A percentile compares a stretch with the other conserved stretches of the same genome.
These are phyloP conservation scores for Retiboletus flavoniger DNA, from an alignment of 1,284 basidiomycete species.

Conservation along the genomic window DNA sequence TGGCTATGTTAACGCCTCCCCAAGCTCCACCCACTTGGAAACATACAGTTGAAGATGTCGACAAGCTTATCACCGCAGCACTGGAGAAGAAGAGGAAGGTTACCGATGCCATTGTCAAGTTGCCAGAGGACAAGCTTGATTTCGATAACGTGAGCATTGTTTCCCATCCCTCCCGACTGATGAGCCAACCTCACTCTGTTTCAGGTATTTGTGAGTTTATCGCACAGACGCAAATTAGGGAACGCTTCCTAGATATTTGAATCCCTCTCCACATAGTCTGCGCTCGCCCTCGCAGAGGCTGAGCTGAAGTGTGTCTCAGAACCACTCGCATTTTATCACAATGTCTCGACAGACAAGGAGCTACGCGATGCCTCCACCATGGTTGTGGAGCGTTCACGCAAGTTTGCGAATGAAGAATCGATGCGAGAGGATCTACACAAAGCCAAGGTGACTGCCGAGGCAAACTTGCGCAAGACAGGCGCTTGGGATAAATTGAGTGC, in stretches of 20 bases:
- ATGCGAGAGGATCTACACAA: conserved; percentile 79
- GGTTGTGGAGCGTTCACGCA: conserved; percentile 64
- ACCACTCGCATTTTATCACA: conserved; percentile 74
- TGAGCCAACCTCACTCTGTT: background rate
- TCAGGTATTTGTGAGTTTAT: conserved; percentile 64
- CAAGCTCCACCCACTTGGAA: conserved; percentile 67
- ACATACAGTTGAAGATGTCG: conserved; percentile 61
- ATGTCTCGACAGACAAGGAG: conserved; percentile 69
- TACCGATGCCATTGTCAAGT: conserved; percentile 62
- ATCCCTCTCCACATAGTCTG: conserved; percentile 32
- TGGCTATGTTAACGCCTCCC: conserved; percentile 59
- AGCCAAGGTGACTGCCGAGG: conserved; percentile 68
- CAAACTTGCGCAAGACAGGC: conserved; percentile 60
- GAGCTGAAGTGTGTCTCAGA: conserved; percentile 51
- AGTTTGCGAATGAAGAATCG: conserved; percentile 66
- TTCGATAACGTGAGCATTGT: conserved; percentile 58
- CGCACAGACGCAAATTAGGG: background rate
- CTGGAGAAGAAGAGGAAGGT: conserved; percentile 57
- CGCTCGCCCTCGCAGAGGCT: conserved; percentile 60
- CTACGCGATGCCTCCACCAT: conserved; percentile 74
- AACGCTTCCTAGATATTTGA: conserved; percentile 6
- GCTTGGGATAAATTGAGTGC: conserved; percentile 55
- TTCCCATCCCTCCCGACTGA: background rate
- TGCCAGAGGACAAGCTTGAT: conserved; percentile 55
- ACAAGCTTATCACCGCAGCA: conserved; percentile 53